Percentiles rank a stretch among this genome's conserved stretches.
Evolutionary conservation across 768 basidiomycete species (phyloP).

Genomic region (Hygrocybe coccinea): DNA sequence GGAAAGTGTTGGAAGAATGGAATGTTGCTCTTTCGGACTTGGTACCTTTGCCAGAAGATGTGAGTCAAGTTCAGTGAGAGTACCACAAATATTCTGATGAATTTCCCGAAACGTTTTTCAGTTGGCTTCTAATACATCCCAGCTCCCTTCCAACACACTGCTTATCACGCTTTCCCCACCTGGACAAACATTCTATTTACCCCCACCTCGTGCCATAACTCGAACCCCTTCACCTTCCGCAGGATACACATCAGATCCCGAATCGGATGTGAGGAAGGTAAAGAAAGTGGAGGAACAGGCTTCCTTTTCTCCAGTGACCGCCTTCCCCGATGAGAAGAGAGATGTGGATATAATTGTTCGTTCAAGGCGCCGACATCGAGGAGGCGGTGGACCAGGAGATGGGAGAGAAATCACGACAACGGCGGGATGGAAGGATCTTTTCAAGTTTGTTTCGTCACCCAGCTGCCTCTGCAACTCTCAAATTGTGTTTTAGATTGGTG

Average conservation of each 20-base stretch:
- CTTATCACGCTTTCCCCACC: constrained; percentile 61
- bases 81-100: neutral
- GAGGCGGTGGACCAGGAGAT: constrained; percentile 17
- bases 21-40: constrained; percentile 55
- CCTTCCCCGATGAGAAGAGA: constrained; percentile 9
- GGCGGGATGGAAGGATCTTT: constrained; percentile 62
- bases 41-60: constrained; percentile 56
- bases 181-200: constrained; percentile 56
- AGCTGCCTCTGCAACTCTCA: constrained; percentile 2
- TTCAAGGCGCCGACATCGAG: constrained; percentile 32
- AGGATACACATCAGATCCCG: constrained; percentile 72
- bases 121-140: constrained; percentile 29
- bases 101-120: constrained; percentile 17
- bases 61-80: constrained; percentile 31
- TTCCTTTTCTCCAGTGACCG: neutral
- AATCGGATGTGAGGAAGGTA: constrained; percentile 45
- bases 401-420: constrained; percentile 35
- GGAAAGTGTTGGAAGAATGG: constrained; percentile 69
- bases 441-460: constrained; percentile 48
- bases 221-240: constrained; percentile 52
- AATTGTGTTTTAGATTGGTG: constrained; percentile 39
- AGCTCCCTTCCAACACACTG: constrained; percentile 69
- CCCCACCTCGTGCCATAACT: constrained; percentile 29
- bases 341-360: constrained; percentile 17
- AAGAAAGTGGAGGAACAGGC: constrained; percentile 28